These are phyloP conservation scores for Fagus sylvatica DNA, from an alignment of 306 rosid genomes.

Conservation along the genomic window DNA sequence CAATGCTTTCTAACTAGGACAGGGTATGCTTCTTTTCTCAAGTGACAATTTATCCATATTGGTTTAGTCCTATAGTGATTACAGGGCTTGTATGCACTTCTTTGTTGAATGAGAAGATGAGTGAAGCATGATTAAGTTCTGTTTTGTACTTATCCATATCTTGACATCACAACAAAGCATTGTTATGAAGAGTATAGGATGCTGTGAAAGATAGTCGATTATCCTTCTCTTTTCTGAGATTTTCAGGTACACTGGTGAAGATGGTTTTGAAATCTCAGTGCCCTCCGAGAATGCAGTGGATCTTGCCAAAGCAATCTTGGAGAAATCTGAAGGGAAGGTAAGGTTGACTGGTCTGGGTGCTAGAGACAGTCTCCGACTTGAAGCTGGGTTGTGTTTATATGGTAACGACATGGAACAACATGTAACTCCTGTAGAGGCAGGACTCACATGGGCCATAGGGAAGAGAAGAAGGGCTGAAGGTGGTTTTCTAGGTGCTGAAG, in stretches of 20 bases:
- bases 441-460: constrained; percentile 96
- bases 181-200: not conserved
- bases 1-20: constrained; percentile 88
- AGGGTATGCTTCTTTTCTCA: constrained; percentile 54
- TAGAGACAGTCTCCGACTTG: constrained; percentile 90
- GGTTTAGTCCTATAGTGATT: not conserved
- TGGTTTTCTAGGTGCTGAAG: constrained; percentile 90
- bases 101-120: not conserved
- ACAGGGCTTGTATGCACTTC: not conserved
- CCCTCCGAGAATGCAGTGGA: constrained; percentile 83
- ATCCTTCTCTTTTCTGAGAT: constrained; percentile 10
- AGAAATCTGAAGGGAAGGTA: constrained; percentile 89
- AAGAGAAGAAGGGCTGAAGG: constrained; percentile 98
- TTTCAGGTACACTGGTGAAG: constrained; percentile 97
- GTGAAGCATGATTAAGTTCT: not conserved
- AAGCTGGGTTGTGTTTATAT: constrained; percentile 92
- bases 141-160: constrained; percentile 1
- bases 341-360: constrained; percentile 96
- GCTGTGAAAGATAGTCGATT: constrained; percentile 4
- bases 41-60: constrained; percentile 2
- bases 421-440: constrained; percentile 90
- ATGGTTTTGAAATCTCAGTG: constrained; percentile 98
- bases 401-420: constrained; percentile 97
- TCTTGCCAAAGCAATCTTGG: constrained; percentile 92
- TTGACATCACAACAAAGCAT: constrained; percentile 9